Conservation (phyloP, 1,284 basidiomycete genomes). For the Violaceomyces palustris region DNA sequence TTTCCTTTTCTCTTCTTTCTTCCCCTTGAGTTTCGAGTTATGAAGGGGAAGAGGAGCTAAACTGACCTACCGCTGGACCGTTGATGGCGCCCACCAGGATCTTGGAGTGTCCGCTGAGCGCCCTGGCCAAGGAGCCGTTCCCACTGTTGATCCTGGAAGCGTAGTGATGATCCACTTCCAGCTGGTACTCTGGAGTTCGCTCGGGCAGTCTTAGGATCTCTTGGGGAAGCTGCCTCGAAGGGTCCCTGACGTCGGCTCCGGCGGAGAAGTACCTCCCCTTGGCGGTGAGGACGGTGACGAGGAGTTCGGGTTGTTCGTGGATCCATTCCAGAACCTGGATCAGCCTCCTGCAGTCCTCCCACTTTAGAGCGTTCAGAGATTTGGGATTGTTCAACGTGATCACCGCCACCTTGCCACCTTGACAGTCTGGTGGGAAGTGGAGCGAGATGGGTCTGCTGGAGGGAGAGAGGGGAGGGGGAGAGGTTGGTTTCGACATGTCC, state of each 20-base stretch:
- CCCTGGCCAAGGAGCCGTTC: conserved; percentile 15
- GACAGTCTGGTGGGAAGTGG: conserved; percentile 24
- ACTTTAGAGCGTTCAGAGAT: conserved; percentile 26
- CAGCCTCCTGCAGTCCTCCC: conserved; percentile 15
- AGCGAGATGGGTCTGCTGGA: conserved; percentile 17
- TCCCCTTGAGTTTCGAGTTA: too few relatives aligned
- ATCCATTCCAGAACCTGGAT: conserved; percentile 29
- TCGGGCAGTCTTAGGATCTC: conserved; percentile 3
- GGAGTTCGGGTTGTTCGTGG: conserved; percentile 15
- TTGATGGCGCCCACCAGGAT: conserved; percentile 36
- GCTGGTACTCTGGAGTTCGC: background rate
- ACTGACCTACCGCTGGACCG: conserved; percentile 35
- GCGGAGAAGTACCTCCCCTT: conserved; percentile 35
- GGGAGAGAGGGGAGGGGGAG: conserved; percentile 7
- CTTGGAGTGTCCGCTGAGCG: conserved; percentile 19
- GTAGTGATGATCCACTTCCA: conserved; percentile 3
- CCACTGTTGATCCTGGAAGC: conserved; percentile 2
- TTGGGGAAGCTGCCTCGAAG: conserved; percentile 10
- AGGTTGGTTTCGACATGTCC: too few relatives aligned
- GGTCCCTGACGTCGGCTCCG: conserved; percentile 33
- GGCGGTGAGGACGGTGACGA: conserved; percentile 31
- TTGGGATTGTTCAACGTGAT: conserved; percentile 23
- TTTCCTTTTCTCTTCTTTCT: too few relatives aligned
- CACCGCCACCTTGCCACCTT: conserved; percentile 19
- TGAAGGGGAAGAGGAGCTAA: too few relatives aligned